Evolutionary conservation across 768 basidiomycete species (phyloP), one percentile per base, ranked within the genome.

Genomic region (Calocera cornea): DNA sequence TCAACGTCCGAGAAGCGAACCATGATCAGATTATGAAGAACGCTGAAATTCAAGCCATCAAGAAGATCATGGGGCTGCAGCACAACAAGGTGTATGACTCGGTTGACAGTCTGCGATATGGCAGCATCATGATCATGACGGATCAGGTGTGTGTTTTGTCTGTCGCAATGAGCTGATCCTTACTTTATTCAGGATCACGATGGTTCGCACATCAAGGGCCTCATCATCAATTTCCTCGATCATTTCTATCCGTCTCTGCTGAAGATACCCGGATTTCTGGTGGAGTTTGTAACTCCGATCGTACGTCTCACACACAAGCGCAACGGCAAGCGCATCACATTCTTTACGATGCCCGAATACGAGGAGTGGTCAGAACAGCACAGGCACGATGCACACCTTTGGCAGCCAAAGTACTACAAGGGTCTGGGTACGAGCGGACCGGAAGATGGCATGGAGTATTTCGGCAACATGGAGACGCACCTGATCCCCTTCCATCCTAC

Each of bases 181-280:
- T 63, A 17, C 22, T 40, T n/a, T 44, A 7, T 22, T 2, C 74
- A 97, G 93, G 97, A 99, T 85, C 93, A 98, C 78, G 97, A 99
- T 78, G 97, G 97, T 65, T 98, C 97, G n/a, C 97, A 99, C 78
- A 99, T 99, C 80, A 99, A 99, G 77, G 97, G 97, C n/a, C 84
- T 98, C 8, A 82, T 99, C 64, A 95, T 99, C 79, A 99, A 99
- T 78, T 98, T 94, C 76, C 79, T 99, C 69, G 97, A 98, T 73
- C 89, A 95, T 75, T 98, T 94, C 77, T 97, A 89, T 77, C 97
- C 97, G 0, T 97, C 95, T 1, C 80, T 99, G 24, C 82, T 99
- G 67, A 92, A 87, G 75, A 77, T 97, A 19, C 89, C 92, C 0
- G 87, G 89, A 68, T 99, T 99, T 78, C 79, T 99, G 64, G 91